Evolutionary conservation across 2,329 filamentous ascomycete genomes (phyloP), one percentile per base, ranked within the genome.

Genomic region (Harringtonia lauricola): DNA sequence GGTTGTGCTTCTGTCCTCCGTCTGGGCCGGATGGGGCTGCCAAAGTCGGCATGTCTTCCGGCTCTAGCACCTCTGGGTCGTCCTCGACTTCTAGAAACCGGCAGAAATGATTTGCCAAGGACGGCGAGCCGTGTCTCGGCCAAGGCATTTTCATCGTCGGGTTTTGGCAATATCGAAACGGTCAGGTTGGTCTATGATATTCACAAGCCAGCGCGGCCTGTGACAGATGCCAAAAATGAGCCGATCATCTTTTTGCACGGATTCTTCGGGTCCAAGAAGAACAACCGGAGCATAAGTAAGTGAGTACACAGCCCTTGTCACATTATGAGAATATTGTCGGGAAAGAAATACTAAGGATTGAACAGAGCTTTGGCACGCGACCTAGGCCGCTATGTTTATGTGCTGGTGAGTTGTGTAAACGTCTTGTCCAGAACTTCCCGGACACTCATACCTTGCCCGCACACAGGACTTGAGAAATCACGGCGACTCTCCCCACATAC

Each of bases 231-330:
- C 46, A 62, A 65, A 48, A 60, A 62, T 29, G 56, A 65, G 33
- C 85, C 89, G 2, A 86, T 96, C 50, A 64, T 96, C 49, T 84
- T 96, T 52, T 77, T 96, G 57, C 90, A 96, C 60, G 90, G 92
- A 1, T 71, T 96, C 12, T 95, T 96, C 57, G 90, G 90, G 18
- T 95, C 86, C 31, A 95, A 94, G 67, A 88, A 86, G 67, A 96
- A 96, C 60, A 95, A 95, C 60, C 73, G 89, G 61, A 86, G 76
- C 56, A 92, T 96, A 50, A 94, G 88, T 82, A 94, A 88, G 90
- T 95, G 70, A 61, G 83, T 66, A 39, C 36, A 37, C 22, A 15
- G 36, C 4, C 24, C 14, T 15, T n/a, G 15, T 12, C 8, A 24
- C 18, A 18, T 9, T n/a, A n/a, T n/a, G n/a, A n/a, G n/a, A n/a